phyloP scores from a whole-genome alignment of 495 filamentous ascomycete genomes.

The Podospora appendiculata region DNA sequence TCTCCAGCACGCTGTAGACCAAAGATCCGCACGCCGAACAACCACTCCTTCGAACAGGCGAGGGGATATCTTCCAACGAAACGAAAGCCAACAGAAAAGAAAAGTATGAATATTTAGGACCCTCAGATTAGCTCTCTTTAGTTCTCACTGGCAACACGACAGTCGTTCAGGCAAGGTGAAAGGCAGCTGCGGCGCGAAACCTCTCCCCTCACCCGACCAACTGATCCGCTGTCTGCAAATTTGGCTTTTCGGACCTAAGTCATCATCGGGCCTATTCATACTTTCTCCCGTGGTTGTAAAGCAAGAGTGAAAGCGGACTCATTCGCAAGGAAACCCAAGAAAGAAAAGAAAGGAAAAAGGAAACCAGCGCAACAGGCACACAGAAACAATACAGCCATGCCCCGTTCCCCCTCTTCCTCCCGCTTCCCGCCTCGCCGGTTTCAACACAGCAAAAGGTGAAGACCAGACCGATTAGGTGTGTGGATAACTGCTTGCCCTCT shows the following conservation, averaged over 20 bases:
- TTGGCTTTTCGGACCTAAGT: slow-evolving; percentile 54
- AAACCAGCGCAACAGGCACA: background rate
- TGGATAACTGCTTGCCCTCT: background rate
- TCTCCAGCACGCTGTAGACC: too few species aligned
- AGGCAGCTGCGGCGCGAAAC: too few species aligned
- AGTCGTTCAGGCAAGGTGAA: slow-evolving; percentile 1
- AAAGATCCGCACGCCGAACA: background rate
- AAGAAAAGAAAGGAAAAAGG: slow-evolving; percentile 3
- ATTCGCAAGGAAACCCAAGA: background rate
- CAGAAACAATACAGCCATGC: background rate
- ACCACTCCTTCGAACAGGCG: background rate
- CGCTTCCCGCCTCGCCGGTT: background rate
- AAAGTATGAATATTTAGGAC: slow-evolving; percentile 12
- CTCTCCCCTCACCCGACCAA: slow-evolving; percentile 4
- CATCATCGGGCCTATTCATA: slow-evolving; percentile 45
- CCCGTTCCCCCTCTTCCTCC: background rate
- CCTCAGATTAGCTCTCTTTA: slow-evolving; percentile 57
- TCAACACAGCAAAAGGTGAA: background rate
- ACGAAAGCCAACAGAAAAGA: background rate
- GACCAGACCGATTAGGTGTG: background rate
- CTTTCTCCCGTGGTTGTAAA: background rate
- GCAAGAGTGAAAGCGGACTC: background rate
- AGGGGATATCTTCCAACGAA: background rate
- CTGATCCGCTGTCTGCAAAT: slow-evolving; percentile 49
- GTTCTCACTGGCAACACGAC: slow-evolving; percentile 50